phyloP scores from a whole-genome alignment of 768 basidiomycete genomes.

The Roridomyces roridus region DNA sequence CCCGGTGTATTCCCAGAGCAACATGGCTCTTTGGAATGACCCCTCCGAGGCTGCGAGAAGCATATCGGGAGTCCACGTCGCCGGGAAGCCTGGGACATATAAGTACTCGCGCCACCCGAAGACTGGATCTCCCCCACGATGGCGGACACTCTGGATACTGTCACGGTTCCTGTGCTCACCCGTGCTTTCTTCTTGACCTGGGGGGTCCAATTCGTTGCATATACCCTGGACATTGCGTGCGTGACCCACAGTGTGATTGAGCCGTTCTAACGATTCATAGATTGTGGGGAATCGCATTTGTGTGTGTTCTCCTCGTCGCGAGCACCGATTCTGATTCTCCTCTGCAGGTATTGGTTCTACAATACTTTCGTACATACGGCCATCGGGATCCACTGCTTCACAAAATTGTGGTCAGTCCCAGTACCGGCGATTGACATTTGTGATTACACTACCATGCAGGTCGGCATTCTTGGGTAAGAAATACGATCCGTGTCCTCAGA shows the following conservation, averaged over 20 bases:
- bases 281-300: constrained; percentile 2
- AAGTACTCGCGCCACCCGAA: no score
- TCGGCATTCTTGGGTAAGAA: not conserved
- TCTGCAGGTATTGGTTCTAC: not conserved
- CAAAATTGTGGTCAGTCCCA: not conserved
- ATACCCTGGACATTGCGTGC: constrained; percentile 3
- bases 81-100: no score
- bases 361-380: constrained; percentile 6
- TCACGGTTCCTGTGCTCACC: not conserved
- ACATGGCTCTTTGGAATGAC: no score
- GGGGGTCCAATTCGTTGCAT: constrained; percentile 1
- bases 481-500: not conserved
- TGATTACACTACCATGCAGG: not conserved
- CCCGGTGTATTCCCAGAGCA: no score
- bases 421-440: not conserved
- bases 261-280: not conserved
- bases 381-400: not conserved
- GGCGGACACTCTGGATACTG: no score
- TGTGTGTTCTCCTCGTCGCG: not conserved
- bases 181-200: not conserved
- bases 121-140: no score
- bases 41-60: no score
- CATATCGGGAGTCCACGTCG: no score
- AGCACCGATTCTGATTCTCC: not conserved
- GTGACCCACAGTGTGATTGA: not conserved